These are phyloP conservation scores for Coemansia sp. DNA, from an alignment of 192 early-diverging fungal genomes.

Conservation along the genomic window DNA sequence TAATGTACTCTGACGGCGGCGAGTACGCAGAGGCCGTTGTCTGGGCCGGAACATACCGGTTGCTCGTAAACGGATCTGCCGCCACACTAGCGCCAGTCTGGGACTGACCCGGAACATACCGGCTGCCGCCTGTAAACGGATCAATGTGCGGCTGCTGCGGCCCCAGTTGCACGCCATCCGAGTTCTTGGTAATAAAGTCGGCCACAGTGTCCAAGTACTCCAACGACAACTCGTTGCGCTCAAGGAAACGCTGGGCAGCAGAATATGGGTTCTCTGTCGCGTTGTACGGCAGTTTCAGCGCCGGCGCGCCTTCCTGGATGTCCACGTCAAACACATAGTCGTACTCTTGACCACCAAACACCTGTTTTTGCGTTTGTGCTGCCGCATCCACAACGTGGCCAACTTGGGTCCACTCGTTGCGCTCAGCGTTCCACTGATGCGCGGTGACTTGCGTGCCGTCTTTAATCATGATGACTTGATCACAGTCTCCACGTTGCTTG, in stretches of 20 bases:
- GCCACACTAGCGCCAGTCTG: background rate
- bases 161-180: slow-evolving; percentile 57
- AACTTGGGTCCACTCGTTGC: slow-evolving; percentile 76
- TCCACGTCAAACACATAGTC: slow-evolving; percentile 99
- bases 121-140: slow-evolving; percentile 55
- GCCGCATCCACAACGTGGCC: slow-evolving; percentile 93
- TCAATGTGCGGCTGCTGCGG: slow-evolving; percentile 9
- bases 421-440: slow-evolving; percentile 76
- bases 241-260: slow-evolving; percentile 90
- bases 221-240: slow-evolving; percentile 74
- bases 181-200: slow-evolving; percentile 89
- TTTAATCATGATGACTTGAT: slow-evolving; percentile 89
- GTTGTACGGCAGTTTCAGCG: slow-evolving; percentile 94
- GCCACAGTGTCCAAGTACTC: slow-evolving; percentile 91
- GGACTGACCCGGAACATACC: slow-evolving; percentile 60
- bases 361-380: slow-evolving; percentile 71
- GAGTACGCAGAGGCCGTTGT: slow-evolving; percentile 9
- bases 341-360: slow-evolving; percentile 86
- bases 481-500: slow-evolving; percentile 62
- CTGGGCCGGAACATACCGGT: slow-evolving; percentile 60
- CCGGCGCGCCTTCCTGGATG: slow-evolving; percentile 74
- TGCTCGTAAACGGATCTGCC: slow-evolving; percentile 43
- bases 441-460: slow-evolving; percentile 74
- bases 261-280: slow-evolving; percentile 86
- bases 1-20: slow-evolving; percentile 52